These are phyloP conservation scores for Mycena kentingensis DNA, from an alignment of 768 basidiomycete species.

Conservation along the genomic window DNA sequence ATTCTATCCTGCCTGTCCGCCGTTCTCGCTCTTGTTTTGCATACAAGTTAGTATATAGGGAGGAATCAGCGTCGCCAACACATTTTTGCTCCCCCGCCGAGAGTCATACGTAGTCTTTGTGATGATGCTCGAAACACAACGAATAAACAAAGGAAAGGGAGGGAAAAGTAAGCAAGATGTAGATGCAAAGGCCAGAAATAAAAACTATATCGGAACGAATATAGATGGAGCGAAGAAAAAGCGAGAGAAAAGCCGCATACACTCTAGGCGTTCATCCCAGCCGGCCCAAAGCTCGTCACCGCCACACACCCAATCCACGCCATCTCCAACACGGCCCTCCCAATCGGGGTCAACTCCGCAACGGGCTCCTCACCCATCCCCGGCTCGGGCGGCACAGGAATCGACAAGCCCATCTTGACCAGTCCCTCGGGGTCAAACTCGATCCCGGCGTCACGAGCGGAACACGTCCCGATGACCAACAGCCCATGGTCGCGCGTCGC, in stretches of 20 bases:
- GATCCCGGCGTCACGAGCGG: slow-evolving; percentile 64
- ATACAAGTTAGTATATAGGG: no score
- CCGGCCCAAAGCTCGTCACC: slow-evolving; percentile 49
- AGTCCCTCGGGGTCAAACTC: slow-evolving; percentile 83
- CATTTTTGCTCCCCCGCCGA: no score
- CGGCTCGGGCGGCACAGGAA: slow-evolving; percentile 28
- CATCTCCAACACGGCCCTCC: slow-evolving; percentile 58
- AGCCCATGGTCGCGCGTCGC: slow-evolving; percentile 37
- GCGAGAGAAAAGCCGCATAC: background rate
- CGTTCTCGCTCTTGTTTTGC: no score
- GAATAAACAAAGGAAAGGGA: background rate
- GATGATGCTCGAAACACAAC: background rate
- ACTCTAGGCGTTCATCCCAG: slow-evolving; percentile 5
- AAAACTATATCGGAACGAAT: background rate
- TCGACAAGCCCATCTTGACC: slow-evolving; percentile 70
- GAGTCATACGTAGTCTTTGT: no score
- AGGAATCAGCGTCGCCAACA: no score
- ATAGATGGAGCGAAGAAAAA: background rate
- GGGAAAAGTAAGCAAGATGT: no score
- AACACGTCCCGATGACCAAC: slow-evolving; percentile 61
- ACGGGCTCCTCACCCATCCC: slow-evolving; percentile 45
- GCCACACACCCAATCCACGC: slow-evolving; percentile 56
- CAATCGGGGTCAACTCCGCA: slow-evolving; percentile 51
- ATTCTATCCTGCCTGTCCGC: no score
- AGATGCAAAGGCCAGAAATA: no score